These are phyloP conservation scores for Sporormia fimetaria DNA, from an alignment of 495 filamentous ascomycete genomes.

Conservation along the genomic window DNA sequence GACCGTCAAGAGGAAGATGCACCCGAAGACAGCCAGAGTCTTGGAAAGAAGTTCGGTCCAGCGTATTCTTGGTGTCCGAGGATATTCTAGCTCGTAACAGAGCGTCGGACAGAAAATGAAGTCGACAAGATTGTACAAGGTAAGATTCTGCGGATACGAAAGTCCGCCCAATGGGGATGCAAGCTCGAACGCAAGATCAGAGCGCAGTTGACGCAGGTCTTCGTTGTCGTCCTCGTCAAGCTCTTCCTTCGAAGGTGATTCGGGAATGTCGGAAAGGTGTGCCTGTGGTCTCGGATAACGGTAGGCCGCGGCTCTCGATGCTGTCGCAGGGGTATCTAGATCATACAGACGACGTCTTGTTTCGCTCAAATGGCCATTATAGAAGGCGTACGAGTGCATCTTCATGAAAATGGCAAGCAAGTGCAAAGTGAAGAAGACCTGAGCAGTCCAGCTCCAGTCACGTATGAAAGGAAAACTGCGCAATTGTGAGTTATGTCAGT, in stretches of 20 bases:
- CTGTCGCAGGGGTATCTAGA: constrained; percentile 66
- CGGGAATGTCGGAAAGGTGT: constrained; percentile 28
- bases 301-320: constrained; percentile 56
- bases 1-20: constrained; percentile 87
- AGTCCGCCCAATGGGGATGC: constrained; percentile 79
- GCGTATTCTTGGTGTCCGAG: constrained; percentile 57
- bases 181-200: constrained; percentile 80
- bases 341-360: constrained; percentile 65
- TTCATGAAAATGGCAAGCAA: constrained; percentile 91
- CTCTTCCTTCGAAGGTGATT: constrained; percentile 27
- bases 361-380: constrained; percentile 88
- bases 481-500: constrained; percentile 21
- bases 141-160: constrained; percentile 85
- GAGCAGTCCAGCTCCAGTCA: constrained; percentile 89
- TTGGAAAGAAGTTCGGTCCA: constrained; percentile 83
- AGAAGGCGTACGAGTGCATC: constrained; percentile 96
- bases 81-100: constrained; percentile 97
- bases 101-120: constrained; percentile 88
- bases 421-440: constrained; percentile 90
- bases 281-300: constrained; percentile 58
- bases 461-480: constrained; percentile 68
- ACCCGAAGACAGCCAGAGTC: constrained; percentile 82
- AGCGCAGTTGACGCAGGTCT: constrained; percentile 52
- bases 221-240: constrained; percentile 30
- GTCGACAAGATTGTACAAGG: constrained; percentile 68